Conservation (phyloP, 2,329 filamentous ascomycete genomes). For the Aureobasidium sp. region DNA sequence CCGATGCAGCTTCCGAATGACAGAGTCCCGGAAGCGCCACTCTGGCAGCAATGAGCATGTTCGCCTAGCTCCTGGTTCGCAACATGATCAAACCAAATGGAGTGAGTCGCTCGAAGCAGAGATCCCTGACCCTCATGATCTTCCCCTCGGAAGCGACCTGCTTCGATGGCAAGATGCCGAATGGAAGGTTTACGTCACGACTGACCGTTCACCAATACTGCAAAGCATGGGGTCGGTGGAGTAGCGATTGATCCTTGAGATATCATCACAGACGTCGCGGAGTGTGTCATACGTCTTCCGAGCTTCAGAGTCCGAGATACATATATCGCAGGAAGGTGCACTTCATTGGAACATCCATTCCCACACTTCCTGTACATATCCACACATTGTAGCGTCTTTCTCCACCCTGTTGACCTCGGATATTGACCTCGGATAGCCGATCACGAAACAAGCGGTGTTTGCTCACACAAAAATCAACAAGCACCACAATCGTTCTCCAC, state of each 20-base stretch:
- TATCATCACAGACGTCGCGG: not conserved
- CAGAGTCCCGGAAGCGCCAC: not conserved
- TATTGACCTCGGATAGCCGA: constrained; percentile 1
- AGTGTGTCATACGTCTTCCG: not conserved
- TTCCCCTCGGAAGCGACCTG: not conserved
- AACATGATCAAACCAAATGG: not conserved
- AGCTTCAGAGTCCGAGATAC: not conserved
- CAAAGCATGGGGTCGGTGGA: not conserved
- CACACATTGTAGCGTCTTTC: not conserved
- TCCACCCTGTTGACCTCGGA: not conserved
- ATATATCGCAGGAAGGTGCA: not conserved
- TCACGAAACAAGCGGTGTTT: not conserved
- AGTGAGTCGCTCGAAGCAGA: no score
- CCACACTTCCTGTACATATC: not conserved
- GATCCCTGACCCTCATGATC: no score
- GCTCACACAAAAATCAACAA: not conserved
- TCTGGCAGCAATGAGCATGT: not conserved
- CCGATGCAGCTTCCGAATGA: not conserved
- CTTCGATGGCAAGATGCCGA: not conserved
- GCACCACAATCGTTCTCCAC: not conserved
- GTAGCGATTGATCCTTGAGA: not conserved
- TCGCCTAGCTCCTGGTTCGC: not conserved
- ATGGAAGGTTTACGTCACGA: not conserved
- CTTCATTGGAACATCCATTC: not conserved
- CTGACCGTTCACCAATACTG: not conserved